A percentile compares a stretch with the other conserved stretches of the same genome.
These are phyloP conservation scores for Capsella rubella DNA, from an alignment of 441 rosid species.

Conservation along the genomic window DNA sequence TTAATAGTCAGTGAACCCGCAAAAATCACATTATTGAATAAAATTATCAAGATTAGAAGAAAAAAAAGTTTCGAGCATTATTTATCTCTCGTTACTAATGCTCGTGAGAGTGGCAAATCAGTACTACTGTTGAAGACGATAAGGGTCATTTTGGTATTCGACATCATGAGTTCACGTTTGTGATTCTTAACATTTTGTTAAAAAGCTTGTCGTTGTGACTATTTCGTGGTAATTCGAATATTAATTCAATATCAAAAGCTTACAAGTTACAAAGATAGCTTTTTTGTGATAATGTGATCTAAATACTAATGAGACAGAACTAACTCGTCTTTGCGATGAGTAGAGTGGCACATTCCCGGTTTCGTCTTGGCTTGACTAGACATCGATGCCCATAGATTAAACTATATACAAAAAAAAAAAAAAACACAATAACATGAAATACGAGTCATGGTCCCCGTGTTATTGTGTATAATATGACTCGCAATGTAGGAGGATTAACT, in stretches of 20 bases:
- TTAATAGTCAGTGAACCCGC: conserved; percentile 22
- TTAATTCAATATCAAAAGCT: too few species aligned
- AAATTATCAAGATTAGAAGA: conserved; percentile 9
- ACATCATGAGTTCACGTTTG: conserved; percentile 25
- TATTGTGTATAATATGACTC: neutral
- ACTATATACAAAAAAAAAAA: neutral
- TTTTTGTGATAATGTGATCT: too few species aligned
- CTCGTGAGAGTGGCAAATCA: conserved; percentile 45
- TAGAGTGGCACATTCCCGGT: too few species aligned
- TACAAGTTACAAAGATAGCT: too few species aligned
- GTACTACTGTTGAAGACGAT: conserved; percentile 15
- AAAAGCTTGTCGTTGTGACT: too few species aligned
- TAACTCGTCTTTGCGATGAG: too few species aligned
- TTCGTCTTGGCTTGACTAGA: too few species aligned
- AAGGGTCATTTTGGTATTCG: conserved; percentile 13
- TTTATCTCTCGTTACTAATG: conserved; percentile 19
- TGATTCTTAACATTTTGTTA: neutral
- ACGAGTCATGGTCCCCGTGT: conserved; percentile 14
- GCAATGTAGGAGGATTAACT: neutral
- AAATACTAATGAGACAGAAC: too few species aligned
- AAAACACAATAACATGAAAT: conserved; percentile 1
- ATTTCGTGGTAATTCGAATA: too few species aligned
- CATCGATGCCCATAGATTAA: neutral
- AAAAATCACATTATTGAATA: conserved; percentile 10
- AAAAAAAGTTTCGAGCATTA: conserved; percentile 7